Evolutionary conservation across 495 filamentous ascomycete genomes (phyloP), one percentile per base, ranked within the genome.

Genomic region (Lichenothelia convexa): DNA sequence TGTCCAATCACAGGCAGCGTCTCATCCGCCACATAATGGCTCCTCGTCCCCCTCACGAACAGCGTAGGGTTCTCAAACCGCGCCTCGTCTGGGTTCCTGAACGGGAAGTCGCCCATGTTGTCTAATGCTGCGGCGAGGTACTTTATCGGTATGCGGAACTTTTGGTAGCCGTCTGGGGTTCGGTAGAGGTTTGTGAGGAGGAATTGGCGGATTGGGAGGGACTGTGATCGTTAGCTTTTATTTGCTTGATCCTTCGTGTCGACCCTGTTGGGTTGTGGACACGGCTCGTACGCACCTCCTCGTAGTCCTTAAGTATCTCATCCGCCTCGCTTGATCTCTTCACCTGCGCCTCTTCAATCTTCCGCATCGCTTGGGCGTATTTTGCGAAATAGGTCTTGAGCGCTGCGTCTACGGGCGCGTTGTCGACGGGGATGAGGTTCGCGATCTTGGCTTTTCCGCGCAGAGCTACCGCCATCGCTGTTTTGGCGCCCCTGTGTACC

Each of bases 401-500:
- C 0, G 63, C 64, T 2, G 75, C 80, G 50, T 86, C 84, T 15
- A 89, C 61, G 2, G 89, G 89, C 4, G 86, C 84, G 50, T 97
- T 97, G 62, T 97, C 89, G 4, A 95, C 84, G 3, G 83, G 62
- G 15, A 97, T 66, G 18, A 97, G 49, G 45, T 70, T 68, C 1
- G 63, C 63, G 23, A 93, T 62, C 0, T 74, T 60, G 9, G 68
- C 53, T 0, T 82, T 80, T 0, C 67, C 57, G 19, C 65, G 62
- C 12, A 97, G 70, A 21, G 84, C 79, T 22, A 95, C 65, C 0
- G 80, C 67, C 87, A 95, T 93, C 35, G 82, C 87, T 2, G 78
- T 73, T 65, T 97, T 97, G 24, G 89, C 89, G 35, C 91, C 91
- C 80, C 80, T 85, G 30, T n/a, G n/a, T n/a, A n/a, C n/a, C n/a